These are phyloP conservation scores for Botrytis hyacinthi DNA, from an alignment of 2,329 filamentous ascomycete species.

Conservation along the genomic window DNA sequence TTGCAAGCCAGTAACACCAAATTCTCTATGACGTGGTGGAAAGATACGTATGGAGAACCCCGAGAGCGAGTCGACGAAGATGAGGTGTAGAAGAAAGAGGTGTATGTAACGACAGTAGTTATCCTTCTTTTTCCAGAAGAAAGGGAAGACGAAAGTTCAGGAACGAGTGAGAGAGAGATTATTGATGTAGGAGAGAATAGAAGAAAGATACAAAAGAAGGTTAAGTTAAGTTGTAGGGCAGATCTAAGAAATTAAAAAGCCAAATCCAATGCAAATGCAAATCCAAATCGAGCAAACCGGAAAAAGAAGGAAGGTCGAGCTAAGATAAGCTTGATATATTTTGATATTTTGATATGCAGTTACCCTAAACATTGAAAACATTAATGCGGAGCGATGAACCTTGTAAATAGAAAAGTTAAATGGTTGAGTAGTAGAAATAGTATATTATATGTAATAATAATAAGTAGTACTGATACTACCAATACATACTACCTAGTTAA, in stretches of 20 bases:
- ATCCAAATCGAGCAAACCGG: background rate
- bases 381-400: background rate
- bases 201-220: background rate
- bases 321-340: conserved; percentile 10
- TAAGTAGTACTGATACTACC: too few relatives aligned
- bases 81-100: background rate
- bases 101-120: conserved; percentile 6
- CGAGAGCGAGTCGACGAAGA: background rate
- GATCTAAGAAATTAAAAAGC: background rate
- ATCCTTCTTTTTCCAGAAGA: background rate
- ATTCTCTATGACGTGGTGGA: background rate
- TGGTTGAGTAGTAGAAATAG: background rate
- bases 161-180: background rate
- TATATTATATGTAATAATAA: too few relatives aligned
- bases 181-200: background rate
- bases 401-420: background rate
- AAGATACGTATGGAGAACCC: background rate
- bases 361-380: background rate
- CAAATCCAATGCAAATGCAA: background rate
- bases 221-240: background rate
- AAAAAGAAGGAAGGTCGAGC: background rate
- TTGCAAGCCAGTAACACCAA: background rate
- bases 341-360: conserved; percentile 15
- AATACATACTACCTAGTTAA: too few relatives aligned
- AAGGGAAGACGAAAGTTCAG: background rate